Evolutionary conservation across 2,329 filamentous ascomycete species (phyloP).

Genomic region (Stromatinia cepivora): DNA sequence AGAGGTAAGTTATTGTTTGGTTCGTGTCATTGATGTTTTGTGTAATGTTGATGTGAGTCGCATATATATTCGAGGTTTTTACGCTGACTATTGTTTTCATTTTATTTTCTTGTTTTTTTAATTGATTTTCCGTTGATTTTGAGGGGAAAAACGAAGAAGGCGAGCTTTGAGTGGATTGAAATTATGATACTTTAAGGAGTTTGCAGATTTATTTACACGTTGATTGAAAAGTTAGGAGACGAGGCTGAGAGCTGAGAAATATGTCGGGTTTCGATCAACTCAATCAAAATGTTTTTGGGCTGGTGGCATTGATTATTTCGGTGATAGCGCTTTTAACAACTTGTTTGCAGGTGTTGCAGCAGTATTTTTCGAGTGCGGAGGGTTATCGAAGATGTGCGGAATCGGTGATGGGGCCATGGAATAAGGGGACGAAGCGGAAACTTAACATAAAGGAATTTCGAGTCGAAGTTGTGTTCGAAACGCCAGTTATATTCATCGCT

Average conservation of each 20-base stretch:
- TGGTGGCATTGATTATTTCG: constrained; percentile 42
- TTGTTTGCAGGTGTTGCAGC: constrained; percentile 41
- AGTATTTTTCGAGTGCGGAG: constrained; percentile 44
- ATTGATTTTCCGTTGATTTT: background rate
- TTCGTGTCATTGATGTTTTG: background rate
- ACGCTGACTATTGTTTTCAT: background rate
- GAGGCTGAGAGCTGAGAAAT: background rate
- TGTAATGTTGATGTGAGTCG: no score
- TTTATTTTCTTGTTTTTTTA: background rate
- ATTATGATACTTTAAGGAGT: background rate
- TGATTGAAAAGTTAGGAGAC: background rate
- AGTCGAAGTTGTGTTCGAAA: constrained; percentile 44
- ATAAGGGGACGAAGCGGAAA: constrained; percentile 37
- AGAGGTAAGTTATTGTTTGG: background rate
- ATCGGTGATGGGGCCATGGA: constrained; percentile 42
- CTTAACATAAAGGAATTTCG: constrained; percentile 42
- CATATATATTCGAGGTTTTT: background rate
- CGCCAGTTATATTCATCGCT: constrained; percentile 41
- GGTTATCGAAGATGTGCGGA: constrained; percentile 37
- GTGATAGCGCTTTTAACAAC: constrained; percentile 42
- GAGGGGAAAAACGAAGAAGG: background rate
- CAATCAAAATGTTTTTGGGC: constrained; percentile 38
- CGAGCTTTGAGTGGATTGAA: background rate
- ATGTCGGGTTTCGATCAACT: constrained; percentile 30
- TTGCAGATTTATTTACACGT: background rate